Conservation (phyloP, 768 basidiomycete genomes). For the Suillus luteus region DNA sequence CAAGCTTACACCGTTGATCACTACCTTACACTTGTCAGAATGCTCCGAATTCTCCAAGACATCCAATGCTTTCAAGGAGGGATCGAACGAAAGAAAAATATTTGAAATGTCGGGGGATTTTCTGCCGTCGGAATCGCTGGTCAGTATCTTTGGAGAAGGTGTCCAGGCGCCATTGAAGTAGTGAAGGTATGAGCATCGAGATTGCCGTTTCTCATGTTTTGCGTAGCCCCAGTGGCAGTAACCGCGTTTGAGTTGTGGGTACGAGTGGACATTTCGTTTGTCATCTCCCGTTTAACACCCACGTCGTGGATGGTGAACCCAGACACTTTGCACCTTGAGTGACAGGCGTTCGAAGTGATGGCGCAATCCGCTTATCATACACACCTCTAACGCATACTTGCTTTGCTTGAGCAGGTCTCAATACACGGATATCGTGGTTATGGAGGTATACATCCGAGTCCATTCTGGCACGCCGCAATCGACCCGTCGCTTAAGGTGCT, state of each 20-base stretch:
- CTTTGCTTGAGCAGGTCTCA: not conserved
- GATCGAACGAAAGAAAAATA: not conserved
- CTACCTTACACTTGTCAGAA: too few relatives aligned
- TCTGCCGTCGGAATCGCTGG: not conserved
- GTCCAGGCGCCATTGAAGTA: too few relatives aligned
- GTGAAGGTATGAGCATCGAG: not conserved
- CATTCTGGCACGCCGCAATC: not conserved
- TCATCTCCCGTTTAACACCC: conserved; percentile 23
- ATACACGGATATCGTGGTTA: not conserved
- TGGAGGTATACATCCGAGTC: not conserved
- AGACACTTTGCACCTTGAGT: conserved; percentile 29
- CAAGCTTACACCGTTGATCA: too few relatives aligned
- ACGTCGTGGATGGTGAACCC: conserved; percentile 19
- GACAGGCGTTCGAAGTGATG: conserved; percentile 28
- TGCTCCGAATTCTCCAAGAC: too few relatives aligned
- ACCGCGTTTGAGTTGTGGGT: conserved; percentile 33
- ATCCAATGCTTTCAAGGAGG: too few relatives aligned
- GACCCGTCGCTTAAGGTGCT: conserved; percentile 3
- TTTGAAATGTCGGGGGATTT: too few relatives aligned
- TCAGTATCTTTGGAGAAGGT: not conserved
- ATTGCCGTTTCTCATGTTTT: not conserved
- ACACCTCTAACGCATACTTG: conserved; percentile 31
- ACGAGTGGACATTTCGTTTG: conserved; percentile 24
- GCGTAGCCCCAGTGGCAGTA: conserved; percentile 26
- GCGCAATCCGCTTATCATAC: conserved; percentile 28